Conservation (phyloP, 2,329 filamentous ascomycete genomes). For the Dothidotthia symphoricarpi region DNA sequence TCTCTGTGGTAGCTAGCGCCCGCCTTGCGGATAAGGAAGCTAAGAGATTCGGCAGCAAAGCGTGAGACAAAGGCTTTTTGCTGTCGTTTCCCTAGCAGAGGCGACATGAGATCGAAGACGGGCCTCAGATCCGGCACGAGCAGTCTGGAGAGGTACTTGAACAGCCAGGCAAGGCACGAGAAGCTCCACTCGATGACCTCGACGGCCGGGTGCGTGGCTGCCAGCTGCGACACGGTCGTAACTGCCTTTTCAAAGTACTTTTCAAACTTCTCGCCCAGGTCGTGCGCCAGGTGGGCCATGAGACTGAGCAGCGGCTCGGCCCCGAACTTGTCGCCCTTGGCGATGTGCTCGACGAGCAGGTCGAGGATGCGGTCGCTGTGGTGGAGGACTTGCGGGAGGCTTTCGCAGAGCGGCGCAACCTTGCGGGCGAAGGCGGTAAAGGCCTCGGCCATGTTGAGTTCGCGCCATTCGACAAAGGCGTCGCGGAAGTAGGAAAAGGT, state of each 20-base stretch:
- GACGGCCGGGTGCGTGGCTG: slow-evolving; percentile 71
- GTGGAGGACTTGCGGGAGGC: slow-evolving; percentile 86
- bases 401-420: slow-evolving; percentile 78
- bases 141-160: slow-evolving; percentile 92
- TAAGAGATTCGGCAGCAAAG: slow-evolving; percentile 92
- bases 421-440: slow-evolving; percentile 77
- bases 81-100: slow-evolving; percentile 76
- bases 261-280: slow-evolving; percentile 83
- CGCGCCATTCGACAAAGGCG: slow-evolving; percentile 82
- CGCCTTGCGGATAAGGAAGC: slow-evolving; percentile 88
- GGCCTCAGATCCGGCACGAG: slow-evolving; percentile 82
- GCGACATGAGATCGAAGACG: slow-evolving; percentile 77
- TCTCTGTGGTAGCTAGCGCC: slow-evolving; percentile 75
- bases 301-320: slow-evolving; percentile 84
- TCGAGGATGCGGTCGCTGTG: slow-evolving; percentile 84
- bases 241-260: slow-evolving; percentile 79
- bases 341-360: slow-evolving; percentile 71
- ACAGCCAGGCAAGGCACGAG: slow-evolving; percentile 86
- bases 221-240: slow-evolving; percentile 72
- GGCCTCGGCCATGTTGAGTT: slow-evolving; percentile 81
- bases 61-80: slow-evolving; percentile 85
- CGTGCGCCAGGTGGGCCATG: slow-evolving; percentile 91
- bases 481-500: slow-evolving; percentile 84
- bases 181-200: slow-evolving; percentile 99
- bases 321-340: slow-evolving; percentile 71